A percentile compares a stretch with the other conserved stretches of the same genome.
These are phyloP conservation scores for Neonectria sp. DNA, from an alignment of 2,329 filamentous ascomycete species.

Conservation along the genomic window DNA sequence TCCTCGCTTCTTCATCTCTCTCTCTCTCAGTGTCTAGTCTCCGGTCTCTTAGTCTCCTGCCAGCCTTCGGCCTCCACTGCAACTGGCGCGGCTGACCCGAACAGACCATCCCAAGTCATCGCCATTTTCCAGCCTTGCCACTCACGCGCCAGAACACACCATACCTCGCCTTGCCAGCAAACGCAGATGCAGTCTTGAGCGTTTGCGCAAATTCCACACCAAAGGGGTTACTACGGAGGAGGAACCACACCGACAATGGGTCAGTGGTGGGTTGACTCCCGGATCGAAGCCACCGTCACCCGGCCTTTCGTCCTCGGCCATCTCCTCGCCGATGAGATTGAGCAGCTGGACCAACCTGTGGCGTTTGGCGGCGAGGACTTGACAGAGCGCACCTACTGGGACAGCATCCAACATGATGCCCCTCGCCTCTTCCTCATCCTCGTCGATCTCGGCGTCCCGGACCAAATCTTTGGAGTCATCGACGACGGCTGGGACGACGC, in stretches of 20 bases:
- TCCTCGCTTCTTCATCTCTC: background rate
- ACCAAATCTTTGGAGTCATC: conserved; percentile 82
- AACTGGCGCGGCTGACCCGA: conserved; percentile 17
- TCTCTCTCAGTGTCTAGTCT: background rate
- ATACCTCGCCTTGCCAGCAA: background rate
- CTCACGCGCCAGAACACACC: background rate
- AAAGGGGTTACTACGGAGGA: conserved; percentile 23
- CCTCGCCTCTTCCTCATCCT: conserved; percentile 81
- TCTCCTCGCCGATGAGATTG: conserved; percentile 74
- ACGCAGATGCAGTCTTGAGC: conserved; percentile 23
- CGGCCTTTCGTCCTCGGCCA: conserved; percentile 76
- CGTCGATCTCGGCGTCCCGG: conserved; percentile 77
- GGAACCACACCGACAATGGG: conserved; percentile 44
- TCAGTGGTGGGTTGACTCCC: conserved; percentile 81
- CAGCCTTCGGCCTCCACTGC: background rate
- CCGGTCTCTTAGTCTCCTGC: background rate
- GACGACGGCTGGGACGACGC: conserved; percentile 85
- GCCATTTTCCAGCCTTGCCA: conserved; percentile 10
- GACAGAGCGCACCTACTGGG: conserved; percentile 83
- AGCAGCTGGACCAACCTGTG: conserved; percentile 73
- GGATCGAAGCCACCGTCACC: conserved; percentile 79
- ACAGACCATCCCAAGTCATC: conserved; percentile 6
- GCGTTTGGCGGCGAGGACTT: conserved; percentile 75
- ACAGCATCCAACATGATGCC: conserved; percentile 81
- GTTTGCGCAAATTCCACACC: conserved; percentile 9